A percentile compares a stretch with the other conserved stretches of the same genome.
These are phyloP conservation scores for Hemisphaericaspora subhashii DNA, from an alignment of 1,139 yeast genomes.

Conservation along the genomic window DNA sequence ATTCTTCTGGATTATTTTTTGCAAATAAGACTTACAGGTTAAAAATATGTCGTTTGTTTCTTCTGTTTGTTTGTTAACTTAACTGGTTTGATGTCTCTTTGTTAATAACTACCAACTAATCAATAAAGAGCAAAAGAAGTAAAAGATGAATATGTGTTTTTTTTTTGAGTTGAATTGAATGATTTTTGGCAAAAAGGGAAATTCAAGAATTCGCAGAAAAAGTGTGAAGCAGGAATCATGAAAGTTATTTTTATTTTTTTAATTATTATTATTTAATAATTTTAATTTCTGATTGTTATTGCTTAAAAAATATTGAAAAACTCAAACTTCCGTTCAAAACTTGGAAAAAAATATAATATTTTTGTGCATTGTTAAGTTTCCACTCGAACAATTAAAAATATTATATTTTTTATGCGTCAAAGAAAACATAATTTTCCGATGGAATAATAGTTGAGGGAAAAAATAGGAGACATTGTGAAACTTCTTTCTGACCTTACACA, in stretches of 20 bases:
- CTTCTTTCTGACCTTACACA: too few relatives aligned
- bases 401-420: background rate
- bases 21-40: too few relatives aligned
- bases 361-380: conserved; percentile 5
- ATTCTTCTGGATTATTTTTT: too few relatives aligned
- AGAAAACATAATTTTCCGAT: too few relatives aligned
- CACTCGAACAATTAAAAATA: conserved; percentile 4
- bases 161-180: conserved; percentile 3
- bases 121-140: background rate
- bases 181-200: conserved; percentile 4
- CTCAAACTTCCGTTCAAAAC: background rate
- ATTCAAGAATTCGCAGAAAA: conserved; percentile 6
- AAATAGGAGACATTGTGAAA: too few relatives aligned
- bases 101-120: too few relatives aligned
- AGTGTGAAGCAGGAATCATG: conserved; percentile 5
- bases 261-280: background rate
- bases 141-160: background rate
- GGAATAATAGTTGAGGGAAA: too few relatives aligned
- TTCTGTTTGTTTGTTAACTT: background rate
- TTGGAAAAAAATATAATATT: background rate
- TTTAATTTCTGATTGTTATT: background rate
- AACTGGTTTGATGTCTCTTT: too few relatives aligned
- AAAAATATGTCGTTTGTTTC: too few relatives aligned
- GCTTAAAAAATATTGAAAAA: background rate
- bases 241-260: conserved; percentile 1